phyloP scores from a whole-genome alignment of 306 rosid species.

The Ochetophila trinervis region DNA sequence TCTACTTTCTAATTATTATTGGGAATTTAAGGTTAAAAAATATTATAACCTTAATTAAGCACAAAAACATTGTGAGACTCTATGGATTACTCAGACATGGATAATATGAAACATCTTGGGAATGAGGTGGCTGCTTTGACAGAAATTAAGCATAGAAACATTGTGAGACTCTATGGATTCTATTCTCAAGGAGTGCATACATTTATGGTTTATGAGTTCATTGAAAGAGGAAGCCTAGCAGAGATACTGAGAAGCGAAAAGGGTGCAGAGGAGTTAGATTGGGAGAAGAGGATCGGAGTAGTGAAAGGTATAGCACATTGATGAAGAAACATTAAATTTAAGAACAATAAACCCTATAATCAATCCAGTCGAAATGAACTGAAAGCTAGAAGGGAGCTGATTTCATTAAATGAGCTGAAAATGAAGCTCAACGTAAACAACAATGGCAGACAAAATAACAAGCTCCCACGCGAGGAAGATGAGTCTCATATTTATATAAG shows the following conservation, averaged over 20 bases:
- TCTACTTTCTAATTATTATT: too few species aligned
- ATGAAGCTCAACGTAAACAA: too few species aligned
- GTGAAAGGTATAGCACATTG: conserved; percentile 13
- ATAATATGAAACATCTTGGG: background rate
- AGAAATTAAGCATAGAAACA: conserved; percentile 12
- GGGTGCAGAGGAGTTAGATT: conserved; percentile 12
- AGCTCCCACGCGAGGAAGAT: too few species aligned
- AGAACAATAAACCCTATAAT: too few species aligned
- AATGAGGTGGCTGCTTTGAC: conserved; percentile 8
- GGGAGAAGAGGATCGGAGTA: conserved; percentile 16
- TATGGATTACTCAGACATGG: background rate
- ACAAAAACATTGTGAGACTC: conserved; percentile 13
- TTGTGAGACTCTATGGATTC: conserved; percentile 12
- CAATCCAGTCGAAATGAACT: too few species aligned
- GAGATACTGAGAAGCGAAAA: background rate
- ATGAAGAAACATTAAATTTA: too few species aligned
- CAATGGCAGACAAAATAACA: too few species aligned
- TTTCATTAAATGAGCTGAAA: too few species aligned
- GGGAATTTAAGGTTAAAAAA: too few species aligned
- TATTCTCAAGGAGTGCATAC: background rate
- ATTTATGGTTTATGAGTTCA: conserved; percentile 9
- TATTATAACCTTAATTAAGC: too few species aligned
- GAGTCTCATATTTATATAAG: too few species aligned
- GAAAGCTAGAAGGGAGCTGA: too few species aligned
- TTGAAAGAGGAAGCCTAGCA: conserved; percentile 15